These are phyloP conservation scores for Mucor ambiguus DNA, from an alignment of 371 early-diverging fungal genomes.

Conservation along the genomic window DNA sequence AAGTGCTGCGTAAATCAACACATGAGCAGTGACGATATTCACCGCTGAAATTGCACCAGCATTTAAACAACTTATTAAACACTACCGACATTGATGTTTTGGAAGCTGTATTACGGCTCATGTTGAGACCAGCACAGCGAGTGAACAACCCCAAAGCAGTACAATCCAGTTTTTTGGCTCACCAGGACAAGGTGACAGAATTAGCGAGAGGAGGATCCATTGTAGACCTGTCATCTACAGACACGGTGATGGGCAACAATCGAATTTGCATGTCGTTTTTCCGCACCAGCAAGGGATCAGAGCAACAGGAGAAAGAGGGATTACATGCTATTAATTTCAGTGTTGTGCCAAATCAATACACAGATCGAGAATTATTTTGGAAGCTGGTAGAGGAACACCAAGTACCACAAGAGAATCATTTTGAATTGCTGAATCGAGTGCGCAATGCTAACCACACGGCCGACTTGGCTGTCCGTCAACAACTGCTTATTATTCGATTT, in stretches of 20 bases:
- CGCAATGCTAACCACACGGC: conserved; percentile 67
- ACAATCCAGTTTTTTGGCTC: conserved; percentile 62
- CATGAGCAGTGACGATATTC: conserved; percentile 31
- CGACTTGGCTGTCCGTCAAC: conserved; percentile 44
- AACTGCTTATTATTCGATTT: conserved; percentile 73
- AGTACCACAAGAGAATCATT: conserved; percentile 77
- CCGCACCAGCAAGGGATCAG: conserved; percentile 6
- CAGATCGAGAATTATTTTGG: conserved; percentile 30
- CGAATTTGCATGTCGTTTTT: conserved; percentile 22
- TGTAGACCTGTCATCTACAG: not conserved
- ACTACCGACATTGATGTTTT: conserved; percentile 78
- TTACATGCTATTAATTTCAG: conserved; percentile 7
- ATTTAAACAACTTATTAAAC: conserved; percentile 52
- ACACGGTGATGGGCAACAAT: not conserved
- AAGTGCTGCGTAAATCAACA: conserved; percentile 17
- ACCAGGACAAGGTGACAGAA: conserved; percentile 34
- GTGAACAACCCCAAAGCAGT: conserved; percentile 71
- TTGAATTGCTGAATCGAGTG: conserved; percentile 77
- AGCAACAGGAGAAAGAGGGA: conserved; percentile 19
- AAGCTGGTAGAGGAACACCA: conserved; percentile 53
- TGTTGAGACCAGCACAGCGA: conserved; percentile 82
- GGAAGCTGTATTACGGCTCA: conserved; percentile 69
- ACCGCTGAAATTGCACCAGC: conserved; percentile 61
- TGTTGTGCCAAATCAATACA: not conserved
- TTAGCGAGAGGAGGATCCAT: conserved; percentile 22